Conservation (phyloP, 345 rosid genomes). For the Murraya koenigii region DNA sequence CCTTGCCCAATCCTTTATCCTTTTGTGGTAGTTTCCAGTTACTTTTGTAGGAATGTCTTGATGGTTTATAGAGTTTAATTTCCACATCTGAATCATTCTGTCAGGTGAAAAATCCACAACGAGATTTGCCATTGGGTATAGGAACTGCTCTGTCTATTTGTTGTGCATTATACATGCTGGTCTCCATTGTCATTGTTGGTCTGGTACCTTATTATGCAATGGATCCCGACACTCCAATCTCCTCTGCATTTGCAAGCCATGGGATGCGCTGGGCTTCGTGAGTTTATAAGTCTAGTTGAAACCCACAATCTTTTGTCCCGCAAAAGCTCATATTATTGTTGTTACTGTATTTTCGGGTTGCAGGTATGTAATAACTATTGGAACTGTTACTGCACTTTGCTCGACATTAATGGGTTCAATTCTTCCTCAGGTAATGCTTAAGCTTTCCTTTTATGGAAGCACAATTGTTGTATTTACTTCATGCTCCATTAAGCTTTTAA, state of each 20-base stretch:
- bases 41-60: slow-evolving; percentile 1
- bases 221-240: slow-evolving; percentile 99
- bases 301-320: background rate
- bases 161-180: slow-evolving; percentile 90
- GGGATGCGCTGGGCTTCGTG: slow-evolving; percentile 99
- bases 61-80: slow-evolving; percentile 7
- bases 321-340: background rate
- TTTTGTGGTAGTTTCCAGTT: background rate
- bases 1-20: background rate
- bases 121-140: slow-evolving; percentile 94
- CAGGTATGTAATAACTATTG: slow-evolving; percentile 80
- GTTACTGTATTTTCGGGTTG: slow-evolving; percentile 2
- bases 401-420: slow-evolving; percentile 91
- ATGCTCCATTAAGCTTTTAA: background rate
- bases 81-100: slow-evolving; percentile 13
- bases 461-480: background rate
- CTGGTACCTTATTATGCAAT: slow-evolving; percentile 87
- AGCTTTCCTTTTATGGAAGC: background rate
- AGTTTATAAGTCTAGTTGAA: slow-evolving; percentile 29
- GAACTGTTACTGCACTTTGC: slow-evolving; percentile 95
- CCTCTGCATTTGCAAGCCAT: slow-evolving; percentile 83
- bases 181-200: slow-evolving; percentile 87
- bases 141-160: slow-evolving; percentile 81
- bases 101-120: slow-evolving; percentile 97
- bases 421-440: slow-evolving; percentile 80